Base-by-base conservation (phyloP, 148 eudicot genomes). In the Vaccinium corymbosum region DNA sequence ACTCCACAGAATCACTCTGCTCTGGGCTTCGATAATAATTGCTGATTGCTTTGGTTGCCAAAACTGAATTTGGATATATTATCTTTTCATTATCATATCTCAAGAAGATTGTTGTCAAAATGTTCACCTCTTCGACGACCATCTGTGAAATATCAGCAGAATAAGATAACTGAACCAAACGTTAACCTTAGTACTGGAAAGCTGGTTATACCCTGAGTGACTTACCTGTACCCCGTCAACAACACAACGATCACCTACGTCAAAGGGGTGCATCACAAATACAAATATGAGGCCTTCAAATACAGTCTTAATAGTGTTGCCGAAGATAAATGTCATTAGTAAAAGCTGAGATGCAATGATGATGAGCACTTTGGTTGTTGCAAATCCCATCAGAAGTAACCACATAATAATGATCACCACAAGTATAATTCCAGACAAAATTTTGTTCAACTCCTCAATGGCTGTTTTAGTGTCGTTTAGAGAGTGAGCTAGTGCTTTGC, bases 61-160 rank as follows among this genome's bases (percentile, higher is more conserved):
- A 83, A 89, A 93, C 91, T 15, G 91, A 86, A 79, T 95, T 95
- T 4, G 98, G 98, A 81, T 91, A 95, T 80, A 84, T 89, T 6
- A 95, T 91, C 89, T 92, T 95, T 76, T 94, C 95, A 22, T 93
- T 95, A 85, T 95, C 97, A 61, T 86, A 87, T 86, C 90, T 91
- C 84, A 94, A 82, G 84, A 95, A 93, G 25, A 95, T 90, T 16
- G 98, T 95, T 9, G 98, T 93, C 90, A 95, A 90, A 27, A 94
- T 93, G 85, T 95, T 95, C 98, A 94, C 94, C 90, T 95, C 98
- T 82, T 95, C 98, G 50, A 95, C 98, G 3, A 89, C 68, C 96
- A 95, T 93, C 98, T 94, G 94, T 71, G 70, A 25, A 22, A 46
- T 35, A 32, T 66, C 38, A 48, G 71, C 17, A 53, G 16, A 68